A percentile compares a stretch with the other conserved stretches of the same genome.
phyloP scores from a whole-genome alignment of 345 rosid species.

The Arabidopsis thaliana region DNA sequence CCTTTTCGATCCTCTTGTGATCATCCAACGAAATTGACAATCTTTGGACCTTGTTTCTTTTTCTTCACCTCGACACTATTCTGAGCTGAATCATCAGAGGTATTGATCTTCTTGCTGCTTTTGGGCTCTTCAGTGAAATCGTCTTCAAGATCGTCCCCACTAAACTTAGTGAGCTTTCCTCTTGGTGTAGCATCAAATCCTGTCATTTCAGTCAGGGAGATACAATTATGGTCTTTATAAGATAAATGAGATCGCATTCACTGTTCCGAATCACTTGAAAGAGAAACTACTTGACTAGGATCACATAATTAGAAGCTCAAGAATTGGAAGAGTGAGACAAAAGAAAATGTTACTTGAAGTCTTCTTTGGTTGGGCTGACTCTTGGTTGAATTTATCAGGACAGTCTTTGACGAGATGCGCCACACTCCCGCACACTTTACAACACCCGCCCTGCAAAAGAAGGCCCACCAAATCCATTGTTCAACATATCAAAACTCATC shows the following conservation, averaged over 20 bases:
- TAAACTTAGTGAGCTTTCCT: constrained; percentile 66
- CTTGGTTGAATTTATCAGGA: constrained; percentile 65
- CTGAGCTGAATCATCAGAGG: constrained; percentile 37
- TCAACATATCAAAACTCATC: not conserved
- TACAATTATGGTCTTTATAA: constrained; percentile 11
- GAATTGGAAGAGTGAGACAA: constrained; percentile 16
- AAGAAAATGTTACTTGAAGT: constrained; percentile 47
- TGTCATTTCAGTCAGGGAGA: constrained; percentile 45
- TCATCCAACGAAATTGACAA: constrained; percentile 71
- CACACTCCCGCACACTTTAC: constrained; percentile 90
- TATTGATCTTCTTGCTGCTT: constrained; percentile 45
- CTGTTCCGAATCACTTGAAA: not conserved
- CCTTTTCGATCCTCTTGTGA: constrained; percentile 21
- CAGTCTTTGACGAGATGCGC: constrained; percentile 96
- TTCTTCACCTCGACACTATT: constrained; percentile 47
- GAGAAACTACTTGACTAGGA: constrained; percentile 23
- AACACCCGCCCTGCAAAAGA: constrained; percentile 77
- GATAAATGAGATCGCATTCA: not conserved
- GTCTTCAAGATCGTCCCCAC: constrained; percentile 94
- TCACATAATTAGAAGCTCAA: not conserved
- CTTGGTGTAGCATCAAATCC: constrained; percentile 49
- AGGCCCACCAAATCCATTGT: not conserved
- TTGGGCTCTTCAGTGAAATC: constrained; percentile 60
- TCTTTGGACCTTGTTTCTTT: constrained; percentile 72
- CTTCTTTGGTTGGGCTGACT: constrained; percentile 33